phyloP scores from a whole-genome alignment of 2,329 filamentous ascomycete genomes.

The Xylaria sp. region DNA sequence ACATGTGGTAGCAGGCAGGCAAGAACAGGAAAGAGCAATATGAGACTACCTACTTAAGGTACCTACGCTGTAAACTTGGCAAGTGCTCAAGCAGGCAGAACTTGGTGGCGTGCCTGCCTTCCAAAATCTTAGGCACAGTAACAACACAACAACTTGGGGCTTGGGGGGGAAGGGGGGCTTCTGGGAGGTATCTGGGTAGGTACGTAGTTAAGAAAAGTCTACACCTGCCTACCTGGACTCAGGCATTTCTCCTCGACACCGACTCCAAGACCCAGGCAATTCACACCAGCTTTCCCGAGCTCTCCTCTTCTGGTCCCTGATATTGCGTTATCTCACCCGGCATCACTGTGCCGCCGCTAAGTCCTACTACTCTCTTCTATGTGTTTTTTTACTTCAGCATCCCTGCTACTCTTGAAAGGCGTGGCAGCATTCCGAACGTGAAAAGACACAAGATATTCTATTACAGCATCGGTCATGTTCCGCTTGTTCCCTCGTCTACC shows the following conservation, averaged over 20 bases:
- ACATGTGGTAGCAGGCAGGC: neutral
- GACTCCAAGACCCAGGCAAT: neutral
- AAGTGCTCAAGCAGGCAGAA: neutral
- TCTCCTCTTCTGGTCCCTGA: neutral
- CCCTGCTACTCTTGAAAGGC: neutral
- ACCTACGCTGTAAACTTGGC: neutral
- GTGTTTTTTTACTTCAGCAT: neutral
- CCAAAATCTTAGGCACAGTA: neutral
- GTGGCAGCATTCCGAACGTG: neutral
- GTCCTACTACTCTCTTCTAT: neutral
- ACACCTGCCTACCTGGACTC: too few relatives aligned
- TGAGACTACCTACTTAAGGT: neutral
- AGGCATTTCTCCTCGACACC: neutral
- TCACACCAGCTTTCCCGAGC: neutral
- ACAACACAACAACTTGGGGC: neutral
- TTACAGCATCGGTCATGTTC: neutral
- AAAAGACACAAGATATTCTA: neutral
- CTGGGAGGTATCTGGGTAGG: too few relatives aligned
- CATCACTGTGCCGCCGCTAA: neutral
- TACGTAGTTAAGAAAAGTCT: too few relatives aligned
- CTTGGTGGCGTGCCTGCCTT: neutral
- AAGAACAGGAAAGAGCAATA: neutral
- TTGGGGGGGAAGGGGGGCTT: too few relatives aligned
- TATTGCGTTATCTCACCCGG: neutral
- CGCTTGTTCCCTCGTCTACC: neutral